Percentiles rank a stretch among this genome's conserved stretches.
Conservation (phyloP, 768 basidiomycete genomes). For the Dictyophora rubrovolvata region DNA sequence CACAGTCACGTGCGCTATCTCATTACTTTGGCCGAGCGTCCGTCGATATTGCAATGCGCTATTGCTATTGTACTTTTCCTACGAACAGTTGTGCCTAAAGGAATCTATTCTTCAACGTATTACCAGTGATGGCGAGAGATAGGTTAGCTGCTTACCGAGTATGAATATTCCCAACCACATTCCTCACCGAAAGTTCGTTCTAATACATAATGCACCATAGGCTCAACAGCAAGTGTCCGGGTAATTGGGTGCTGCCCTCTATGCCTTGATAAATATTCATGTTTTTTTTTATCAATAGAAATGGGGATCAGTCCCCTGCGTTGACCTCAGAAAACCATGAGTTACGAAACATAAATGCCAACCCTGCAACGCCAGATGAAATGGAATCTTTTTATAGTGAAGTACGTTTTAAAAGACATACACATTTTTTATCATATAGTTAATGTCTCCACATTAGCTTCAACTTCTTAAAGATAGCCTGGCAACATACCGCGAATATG, state of each 20-base stretch:
- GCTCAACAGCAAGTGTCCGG: not conserved
- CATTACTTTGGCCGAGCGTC: too few species aligned
- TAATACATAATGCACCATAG: not conserved
- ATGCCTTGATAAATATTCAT: not conserved
- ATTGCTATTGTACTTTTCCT: too few species aligned
- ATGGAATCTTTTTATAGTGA: not conserved
- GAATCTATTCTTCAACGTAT: too few species aligned
- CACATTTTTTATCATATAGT: not conserved
- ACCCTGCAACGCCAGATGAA: not conserved
- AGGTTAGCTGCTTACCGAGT: slow-evolving; percentile 12
- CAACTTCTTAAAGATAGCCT: slow-evolving; percentile 53
- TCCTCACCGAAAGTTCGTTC: not conserved
- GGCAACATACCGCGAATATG: slow-evolving; percentile 57
- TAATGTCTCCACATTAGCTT: not conserved
- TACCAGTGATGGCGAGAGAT: slow-evolving; percentile 8
- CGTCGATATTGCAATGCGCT: too few species aligned
- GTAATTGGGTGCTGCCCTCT: not conserved
- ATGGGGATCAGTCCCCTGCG: not conserved
- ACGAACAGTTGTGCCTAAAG: too few species aligned
- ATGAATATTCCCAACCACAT: not conserved
- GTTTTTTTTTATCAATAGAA: not conserved
- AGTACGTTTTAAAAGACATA: not conserved
- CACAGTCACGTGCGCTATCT: too few species aligned
- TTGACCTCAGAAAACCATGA: not conserved
- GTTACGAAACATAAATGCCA: not conserved